Evolutionary conservation across 192 early-diverging fungal species (phyloP).

Genomic region (Gonapodya prolifera): DNA sequence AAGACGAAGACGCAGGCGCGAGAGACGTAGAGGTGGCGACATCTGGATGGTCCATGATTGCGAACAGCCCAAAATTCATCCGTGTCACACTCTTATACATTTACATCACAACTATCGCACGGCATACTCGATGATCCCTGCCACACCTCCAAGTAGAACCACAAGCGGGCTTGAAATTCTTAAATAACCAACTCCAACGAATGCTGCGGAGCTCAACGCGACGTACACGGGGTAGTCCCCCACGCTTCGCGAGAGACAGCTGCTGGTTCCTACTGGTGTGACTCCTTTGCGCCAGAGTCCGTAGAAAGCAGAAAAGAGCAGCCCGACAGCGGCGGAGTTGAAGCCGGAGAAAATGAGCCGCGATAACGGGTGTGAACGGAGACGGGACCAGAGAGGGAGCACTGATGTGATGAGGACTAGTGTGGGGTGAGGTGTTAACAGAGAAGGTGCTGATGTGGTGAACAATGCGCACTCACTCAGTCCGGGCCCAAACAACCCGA

Average conservation of each 20-base stretch:
- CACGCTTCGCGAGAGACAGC: neutral
- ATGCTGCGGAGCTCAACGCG: neutral
- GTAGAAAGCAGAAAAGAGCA: neutral
- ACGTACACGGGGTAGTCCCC: neutral
- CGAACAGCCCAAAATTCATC: no score
- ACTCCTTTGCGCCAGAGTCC: neutral
- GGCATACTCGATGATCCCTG: neutral
- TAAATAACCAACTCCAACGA: neutral
- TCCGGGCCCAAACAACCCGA: neutral
- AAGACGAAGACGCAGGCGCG: no score
- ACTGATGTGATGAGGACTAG: neutral
- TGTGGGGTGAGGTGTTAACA: neutral
- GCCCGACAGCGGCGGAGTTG: neutral
- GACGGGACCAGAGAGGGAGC: neutral
- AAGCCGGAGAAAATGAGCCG: neutral
- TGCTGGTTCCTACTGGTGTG: neutral
- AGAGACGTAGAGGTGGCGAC: no score
- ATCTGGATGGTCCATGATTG: no score
- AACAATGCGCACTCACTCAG: neutral
- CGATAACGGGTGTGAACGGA: neutral
- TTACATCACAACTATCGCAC: no score
- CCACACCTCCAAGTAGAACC: neutral
- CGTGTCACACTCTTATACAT: no score
- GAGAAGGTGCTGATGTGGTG: neutral
- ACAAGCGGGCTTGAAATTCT: neutral